Evolutionary conservation across 2,329 filamentous ascomycete genomes (phyloP).

Genomic region (Teratosphaeria nubilosa): DNA sequence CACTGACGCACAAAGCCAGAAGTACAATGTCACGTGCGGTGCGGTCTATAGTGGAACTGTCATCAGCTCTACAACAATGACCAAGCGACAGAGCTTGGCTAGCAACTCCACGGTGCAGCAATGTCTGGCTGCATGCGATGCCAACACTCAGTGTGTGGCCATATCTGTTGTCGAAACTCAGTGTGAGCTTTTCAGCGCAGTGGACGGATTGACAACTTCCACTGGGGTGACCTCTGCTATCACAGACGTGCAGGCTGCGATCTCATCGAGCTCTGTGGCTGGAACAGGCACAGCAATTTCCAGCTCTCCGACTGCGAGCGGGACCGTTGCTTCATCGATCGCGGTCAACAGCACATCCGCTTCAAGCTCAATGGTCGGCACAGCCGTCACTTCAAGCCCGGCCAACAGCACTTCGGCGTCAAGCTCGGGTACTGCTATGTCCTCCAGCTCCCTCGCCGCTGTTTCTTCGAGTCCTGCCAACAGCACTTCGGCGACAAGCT

Average conservation of each 20-base stretch:
- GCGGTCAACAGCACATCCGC: not conserved
- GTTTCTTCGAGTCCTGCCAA: not conserved
- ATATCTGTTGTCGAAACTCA: not conserved
- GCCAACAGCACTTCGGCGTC: not conserved
- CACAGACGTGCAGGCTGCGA: not conserved
- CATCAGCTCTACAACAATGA: not conserved
- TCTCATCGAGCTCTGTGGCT: not conserved
- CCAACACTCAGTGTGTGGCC: not conserved
- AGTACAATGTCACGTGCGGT: not conserved
- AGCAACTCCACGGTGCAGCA: not conserved
- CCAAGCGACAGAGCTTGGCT: not conserved
- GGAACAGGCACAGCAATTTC: not conserved
- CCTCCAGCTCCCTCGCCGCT: too few species aligned
- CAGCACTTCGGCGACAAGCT: not conserved
- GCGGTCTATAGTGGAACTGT: not conserved
- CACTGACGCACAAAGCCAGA: not conserved
- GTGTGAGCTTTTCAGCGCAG: not conserved
- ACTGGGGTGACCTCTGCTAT: not conserved
- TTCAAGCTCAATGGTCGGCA: not conserved
- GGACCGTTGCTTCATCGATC: not conserved
- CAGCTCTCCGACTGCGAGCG: not conserved
- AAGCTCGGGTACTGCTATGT: not conserved
- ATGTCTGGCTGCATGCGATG: not conserved
- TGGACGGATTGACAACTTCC: not conserved
- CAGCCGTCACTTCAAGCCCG: not conserved